Evolutionary conservation across 2,329 filamentous ascomycete genomes (phyloP).

Genomic region (Penicillium sp.): DNA sequence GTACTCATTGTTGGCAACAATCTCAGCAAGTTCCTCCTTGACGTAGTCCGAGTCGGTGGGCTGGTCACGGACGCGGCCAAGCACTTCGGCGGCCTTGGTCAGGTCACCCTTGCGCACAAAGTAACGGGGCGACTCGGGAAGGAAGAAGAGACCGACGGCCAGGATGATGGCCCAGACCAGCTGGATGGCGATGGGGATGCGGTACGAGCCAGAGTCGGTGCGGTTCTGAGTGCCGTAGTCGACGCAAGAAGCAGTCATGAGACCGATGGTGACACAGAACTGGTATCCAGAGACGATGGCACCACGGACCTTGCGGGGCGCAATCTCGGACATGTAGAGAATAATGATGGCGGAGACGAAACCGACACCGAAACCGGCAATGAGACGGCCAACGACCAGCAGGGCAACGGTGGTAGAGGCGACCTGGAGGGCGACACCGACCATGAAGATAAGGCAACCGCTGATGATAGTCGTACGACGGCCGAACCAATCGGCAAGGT

Average conservation of each 20-base stretch:
- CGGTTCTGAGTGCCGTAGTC: slow-evolving; percentile 72
- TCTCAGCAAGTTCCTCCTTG: slow-evolving; percentile 78
- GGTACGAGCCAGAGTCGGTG: slow-evolving; percentile 70
- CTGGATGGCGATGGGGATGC: slow-evolving; percentile 80
- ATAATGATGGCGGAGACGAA: slow-evolving; percentile 81
- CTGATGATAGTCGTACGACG: slow-evolving; percentile 66
- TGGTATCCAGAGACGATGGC: slow-evolving; percentile 80
- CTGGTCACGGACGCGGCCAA: slow-evolving; percentile 75
- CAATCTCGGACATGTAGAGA: slow-evolving; percentile 84
- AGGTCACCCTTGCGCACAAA: slow-evolving; percentile 78
- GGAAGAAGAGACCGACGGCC: slow-evolving; percentile 70
- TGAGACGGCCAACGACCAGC: slow-evolving; percentile 73
- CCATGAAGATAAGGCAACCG: slow-evolving; percentile 72
- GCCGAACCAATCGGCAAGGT: slow-evolving; percentile 75
- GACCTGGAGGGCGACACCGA: slow-evolving; percentile 72
- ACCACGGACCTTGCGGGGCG: slow-evolving; percentile 74
- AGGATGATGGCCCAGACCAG: slow-evolving; percentile 81
- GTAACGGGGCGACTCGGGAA: slow-evolving; percentile 86
- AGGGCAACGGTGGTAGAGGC: slow-evolving; percentile 59
- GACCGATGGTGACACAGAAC: slow-evolving; percentile 80
- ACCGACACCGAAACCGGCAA: slow-evolving; percentile 78
- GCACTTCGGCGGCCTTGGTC: slow-evolving; percentile 64
- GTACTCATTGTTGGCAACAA: slow-evolving; percentile 87
- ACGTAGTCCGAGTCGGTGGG: slow-evolving; percentile 73
- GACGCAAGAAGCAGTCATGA: slow-evolving; percentile 75